Base-by-base conservation (phyloP, 106 monocot species). In the Dioscorea dumetorum region DNA sequence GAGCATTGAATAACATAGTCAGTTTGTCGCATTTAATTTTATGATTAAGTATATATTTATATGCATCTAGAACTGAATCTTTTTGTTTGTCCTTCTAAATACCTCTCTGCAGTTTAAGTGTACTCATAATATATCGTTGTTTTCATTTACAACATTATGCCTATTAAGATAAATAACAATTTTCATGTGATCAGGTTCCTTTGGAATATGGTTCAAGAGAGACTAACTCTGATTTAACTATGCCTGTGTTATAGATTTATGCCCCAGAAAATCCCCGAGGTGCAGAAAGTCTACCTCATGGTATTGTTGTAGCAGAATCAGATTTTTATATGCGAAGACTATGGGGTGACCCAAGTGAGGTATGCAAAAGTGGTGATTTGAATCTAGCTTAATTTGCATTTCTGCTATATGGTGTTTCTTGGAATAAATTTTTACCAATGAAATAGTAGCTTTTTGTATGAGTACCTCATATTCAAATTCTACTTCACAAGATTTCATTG, bases 291-390 rank as follows among this genome's bases (percentile, higher is more conserved):
- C 50, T 66, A 23, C 66, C 66, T 22, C 66, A 49, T 49, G 66
- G 66, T 66, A 66, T 66, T 22, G 49, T 66, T 23, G 66, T 22
- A 22, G 24, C 66, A 21, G 41, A 66, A 23, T 66, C 66, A 22
- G 66, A 66, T 23, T 50, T 66, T 19, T 66, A 66, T 24, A 8
- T 14, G 20, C 66, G 66, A 48, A 66, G 50, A 23, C 22, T 66
- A 23, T 66, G 66, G 66, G 66, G 66, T 50, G 50, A 49, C 48
- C 66, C 66, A 11, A 66, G 66, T 66, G 49, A 66, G 66, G 66
- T 66, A 66, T 66, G 22, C 22, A 66, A 13, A 19, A 50, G 20
- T 66, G 48, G 14, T 20, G n/a, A 23, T 0, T 41, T 41, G 6
- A 41, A 41, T 41, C 41, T 41, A 41, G 41, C 41, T 41, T 41